Conservation (phyloP, 23 red algal species). For the Gracilariopsis chorda region DNA sequence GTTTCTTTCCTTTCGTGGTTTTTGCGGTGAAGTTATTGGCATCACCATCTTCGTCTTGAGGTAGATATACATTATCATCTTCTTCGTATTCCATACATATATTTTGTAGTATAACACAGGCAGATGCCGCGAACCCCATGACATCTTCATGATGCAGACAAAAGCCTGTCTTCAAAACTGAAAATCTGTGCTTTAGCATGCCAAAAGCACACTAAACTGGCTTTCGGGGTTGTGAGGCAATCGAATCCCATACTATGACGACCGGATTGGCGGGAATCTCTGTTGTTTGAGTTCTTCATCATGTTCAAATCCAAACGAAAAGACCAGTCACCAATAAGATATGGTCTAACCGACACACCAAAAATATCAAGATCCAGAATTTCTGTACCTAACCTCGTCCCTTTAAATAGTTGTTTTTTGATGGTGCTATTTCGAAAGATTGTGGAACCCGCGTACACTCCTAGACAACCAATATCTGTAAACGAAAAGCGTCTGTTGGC, state of each 20-base stretch:
- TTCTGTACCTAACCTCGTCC: not conserved
- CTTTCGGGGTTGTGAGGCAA: not conserved
- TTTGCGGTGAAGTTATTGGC: not conserved
- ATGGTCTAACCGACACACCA: not conserved
- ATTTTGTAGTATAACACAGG: too few species aligned
- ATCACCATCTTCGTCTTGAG: not conserved
- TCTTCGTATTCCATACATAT: too few species aligned
- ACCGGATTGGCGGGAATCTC: not conserved
- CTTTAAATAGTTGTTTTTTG: not conserved
- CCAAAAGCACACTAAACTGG: constrained; percentile 23
- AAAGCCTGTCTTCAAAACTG: not conserved
- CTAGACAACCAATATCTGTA: not conserved
- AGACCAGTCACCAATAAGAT: constrained; percentile 20
- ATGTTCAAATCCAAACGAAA: not conserved
- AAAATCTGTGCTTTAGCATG: constrained; percentile 27
- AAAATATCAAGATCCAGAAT: not conserved
- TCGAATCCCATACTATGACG: not conserved
- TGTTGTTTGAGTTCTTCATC: not conserved
- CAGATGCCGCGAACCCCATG: not conserved
- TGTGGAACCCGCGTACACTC: not conserved
- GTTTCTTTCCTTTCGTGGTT: not conserved
- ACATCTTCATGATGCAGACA: constrained; percentile 8
- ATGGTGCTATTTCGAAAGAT: not conserved
- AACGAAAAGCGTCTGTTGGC: not conserved
- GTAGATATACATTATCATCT: too few species aligned